Conservation (phyloP, 768 basidiomycete species). For the Suillus spraguei region DNA sequence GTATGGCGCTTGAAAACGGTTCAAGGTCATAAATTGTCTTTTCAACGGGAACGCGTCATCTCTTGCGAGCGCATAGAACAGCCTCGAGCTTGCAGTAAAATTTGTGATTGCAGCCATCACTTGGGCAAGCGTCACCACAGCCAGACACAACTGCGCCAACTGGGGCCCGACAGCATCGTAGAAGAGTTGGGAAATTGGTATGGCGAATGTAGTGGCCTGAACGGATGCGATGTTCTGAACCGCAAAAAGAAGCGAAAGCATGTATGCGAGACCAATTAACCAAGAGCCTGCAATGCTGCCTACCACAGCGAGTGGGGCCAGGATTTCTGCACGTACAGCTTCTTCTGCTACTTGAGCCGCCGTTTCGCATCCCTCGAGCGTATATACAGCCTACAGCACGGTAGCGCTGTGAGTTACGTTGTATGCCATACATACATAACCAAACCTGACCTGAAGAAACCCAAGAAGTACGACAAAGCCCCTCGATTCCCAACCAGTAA, state of each 20-base stretch:
- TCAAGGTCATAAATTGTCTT: conserved; percentile 48
- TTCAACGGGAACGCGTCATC: conserved; percentile 55
- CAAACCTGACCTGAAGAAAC: conserved; percentile 34
- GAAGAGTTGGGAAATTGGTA: conserved; percentile 62
- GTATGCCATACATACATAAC: not conserved
- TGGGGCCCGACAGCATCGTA: conserved; percentile 51
- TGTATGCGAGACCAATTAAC: conserved; percentile 57
- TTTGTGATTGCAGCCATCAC: conserved; percentile 59
- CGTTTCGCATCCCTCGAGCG: conserved; percentile 64
- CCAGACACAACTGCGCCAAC: conserved; percentile 52
- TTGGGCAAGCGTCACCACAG: conserved; percentile 51
- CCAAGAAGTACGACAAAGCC: conserved; percentile 62
- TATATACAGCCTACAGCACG: conserved; percentile 61
- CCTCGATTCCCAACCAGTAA: conserved; percentile 54
- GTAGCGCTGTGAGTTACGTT: not conserved
- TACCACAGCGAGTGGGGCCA: conserved; percentile 59
- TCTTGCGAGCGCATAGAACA: conserved; percentile 59
- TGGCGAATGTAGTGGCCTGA: conserved; percentile 51
- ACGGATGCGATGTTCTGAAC: conserved; percentile 54
- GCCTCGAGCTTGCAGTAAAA: conserved; percentile 57
- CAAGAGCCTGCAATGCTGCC: conserved; percentile 57
- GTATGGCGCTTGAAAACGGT: conserved; percentile 56
- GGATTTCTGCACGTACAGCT: conserved; percentile 52
- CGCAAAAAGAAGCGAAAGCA: conserved; percentile 60
- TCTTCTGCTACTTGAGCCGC: conserved; percentile 65